Base-by-base conservation (phyloP, 1,139 yeast genomes). In the Pichia sp. region DNA sequence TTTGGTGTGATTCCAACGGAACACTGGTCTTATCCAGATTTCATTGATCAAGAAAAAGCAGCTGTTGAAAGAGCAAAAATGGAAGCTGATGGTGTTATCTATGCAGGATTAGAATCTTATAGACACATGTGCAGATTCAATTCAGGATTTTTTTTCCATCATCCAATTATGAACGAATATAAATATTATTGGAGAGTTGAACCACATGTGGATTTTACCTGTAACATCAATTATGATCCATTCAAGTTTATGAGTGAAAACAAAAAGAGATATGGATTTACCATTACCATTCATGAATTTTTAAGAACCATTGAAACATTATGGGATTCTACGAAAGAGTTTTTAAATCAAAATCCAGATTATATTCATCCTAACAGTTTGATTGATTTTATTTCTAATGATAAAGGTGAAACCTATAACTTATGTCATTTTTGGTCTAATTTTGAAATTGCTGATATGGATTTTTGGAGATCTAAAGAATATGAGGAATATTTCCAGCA, bases 51-150 rank as follows among this genome's bases (percentile, higher is more conserved):
- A 55, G 68, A 68, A 1, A 71, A 71, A 59, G 87, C 86, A 1
- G 71, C 70, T 40, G 61, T 65, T 43, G 61, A 68, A 7, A 67
- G 84, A 49, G 60, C 68, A 41, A 64, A 67, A 43, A 69, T 79
- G 78, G 67, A 71, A 41, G 67, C 64, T 10, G 64, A 67, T 34
- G 67, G 69, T n/a, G 67, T 81, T 48, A 74, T 76, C 38, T 83
- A 82, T 61, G 88, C 81, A 6, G 81, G 70, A 36, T 66, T 73
- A 23, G 84, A 75, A 56, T 71, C 80, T 41, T 84, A 84, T 58
- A 71, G 90, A 54, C 87, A 81, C 62, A 83, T 83, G 90, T 83
- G 90, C 58, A 70, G 90, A 45, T 83, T 75, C 60, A 81, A 79
- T 60, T 69, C 80, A 10, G 87, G 87, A 1, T 79, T 80, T 56